Base-by-base conservation (phyloP, 805 yeast species). In the Myxozyma sirexii region DNA sequence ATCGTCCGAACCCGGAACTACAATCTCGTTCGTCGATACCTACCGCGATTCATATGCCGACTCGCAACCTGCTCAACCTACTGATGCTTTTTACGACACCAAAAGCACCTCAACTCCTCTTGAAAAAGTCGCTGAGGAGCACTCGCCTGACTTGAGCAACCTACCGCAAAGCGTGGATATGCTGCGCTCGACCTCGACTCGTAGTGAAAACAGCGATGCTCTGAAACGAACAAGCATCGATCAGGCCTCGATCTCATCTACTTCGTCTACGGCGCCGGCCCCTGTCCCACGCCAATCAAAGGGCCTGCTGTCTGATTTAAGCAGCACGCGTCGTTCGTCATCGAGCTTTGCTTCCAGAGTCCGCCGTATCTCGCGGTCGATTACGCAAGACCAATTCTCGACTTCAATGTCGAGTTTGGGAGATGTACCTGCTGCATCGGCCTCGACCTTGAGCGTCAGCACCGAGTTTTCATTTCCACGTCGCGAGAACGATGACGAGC, bases 351-450 rank as follows among this genome's bases (percentile, higher is more conserved):
- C 53, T 2, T 57, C 66, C 1, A 56, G 57, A 24, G 66, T 62
- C 27, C 54, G 66, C 10, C 54, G 66, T 17, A 60, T 60, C n/a
- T 62, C 66, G n/a, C 54, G 63, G n/a, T 54, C 65, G 8, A 51
- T 60, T 39, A 53, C 50, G 2, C 23, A 47, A 7, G 63, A 60
- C 21, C 31, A 23, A 38, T 38, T 38, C 42, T n/a, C 42, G 42
- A 2, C 42, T n/a, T 38, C 21, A 38, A 17, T n/a, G 47, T 43
- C 47, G 6, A 27, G 19, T 7, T 12, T n/a, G 47, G 13, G 29
- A 12, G 6, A 10, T 15, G n/a, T 26, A 10, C 23, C 55, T 12
- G 24, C 47, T 7, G 41, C 47, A 24, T 3, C 17, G 1, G 52
- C 42, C 23, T 48, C 53, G 13, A 48, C 31, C 12, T n/a, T 26